These are phyloP conservation scores for Russula abietina DNA, from an alignment of 768 basidiomycete genomes.

Conservation along the genomic window DNA sequence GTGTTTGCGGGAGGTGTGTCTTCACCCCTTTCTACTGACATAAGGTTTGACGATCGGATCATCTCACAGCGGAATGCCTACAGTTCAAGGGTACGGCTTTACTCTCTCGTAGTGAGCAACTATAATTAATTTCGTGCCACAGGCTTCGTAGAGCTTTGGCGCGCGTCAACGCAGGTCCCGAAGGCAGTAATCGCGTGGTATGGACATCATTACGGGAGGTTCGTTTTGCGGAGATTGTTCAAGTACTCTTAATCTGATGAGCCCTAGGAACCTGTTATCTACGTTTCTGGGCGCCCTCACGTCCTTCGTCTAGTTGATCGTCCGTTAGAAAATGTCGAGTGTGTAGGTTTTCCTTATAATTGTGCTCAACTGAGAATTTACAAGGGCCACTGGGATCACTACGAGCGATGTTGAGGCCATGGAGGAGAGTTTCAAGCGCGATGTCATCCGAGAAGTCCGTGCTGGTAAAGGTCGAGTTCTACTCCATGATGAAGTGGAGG, in stretches of 20 bases:
- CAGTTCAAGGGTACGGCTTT: conserved; percentile 65
- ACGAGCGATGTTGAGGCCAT: conserved; percentile 86
- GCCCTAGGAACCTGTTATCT: conserved; percentile 83
- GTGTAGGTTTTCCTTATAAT: conserved; percentile 31
- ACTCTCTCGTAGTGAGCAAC: conserved; percentile 2
- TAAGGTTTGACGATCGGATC: not conserved
- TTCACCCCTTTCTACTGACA: not conserved
- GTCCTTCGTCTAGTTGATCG: conserved; percentile 83
- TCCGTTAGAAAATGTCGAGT: conserved; percentile 95
- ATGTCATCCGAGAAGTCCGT: conserved; percentile 78
- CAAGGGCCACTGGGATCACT: conserved; percentile 87
- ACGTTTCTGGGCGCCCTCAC: conserved; percentile 80
- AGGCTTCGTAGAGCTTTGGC: conserved; percentile 74
- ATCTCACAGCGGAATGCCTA: conserved; percentile 85
- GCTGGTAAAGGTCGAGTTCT: conserved; percentile 70
- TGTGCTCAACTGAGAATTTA: not conserved
- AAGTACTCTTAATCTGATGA: conserved; percentile 13
- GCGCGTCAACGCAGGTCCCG: conserved; percentile 73
- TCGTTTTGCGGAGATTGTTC: conserved; percentile 18
- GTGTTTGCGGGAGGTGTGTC: conserved; percentile 70
- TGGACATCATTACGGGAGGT: conserved; percentile 98
- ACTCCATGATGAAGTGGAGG: conserved; percentile 94
- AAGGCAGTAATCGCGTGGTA: conserved; percentile 67
- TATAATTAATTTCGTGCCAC: not conserved
- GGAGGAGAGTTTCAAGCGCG: conserved; percentile 82